Conservation (phyloP, 1,284 basidiomycete genomes). For the Naganishia sp. region DNA sequence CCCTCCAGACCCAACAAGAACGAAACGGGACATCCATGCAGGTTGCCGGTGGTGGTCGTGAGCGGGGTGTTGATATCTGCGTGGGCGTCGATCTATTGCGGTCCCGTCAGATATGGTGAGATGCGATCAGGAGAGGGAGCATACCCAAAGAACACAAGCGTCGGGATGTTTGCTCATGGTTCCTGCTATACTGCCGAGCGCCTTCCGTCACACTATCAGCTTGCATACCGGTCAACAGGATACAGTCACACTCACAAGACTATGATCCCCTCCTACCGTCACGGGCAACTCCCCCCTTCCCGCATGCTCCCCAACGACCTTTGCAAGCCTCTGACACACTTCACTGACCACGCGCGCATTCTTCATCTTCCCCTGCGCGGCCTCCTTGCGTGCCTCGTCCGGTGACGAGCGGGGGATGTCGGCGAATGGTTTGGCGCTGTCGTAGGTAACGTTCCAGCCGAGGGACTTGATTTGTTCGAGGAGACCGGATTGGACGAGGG, state of each 20-base stretch:
- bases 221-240: background rate
- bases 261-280: slow-evolving; percentile 96
- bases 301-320: slow-evolving; percentile 71
- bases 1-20: slow-evolving; percentile 79
- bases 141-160: background rate
- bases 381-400: background rate
- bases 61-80: slow-evolving; percentile 93
- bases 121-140: no score
- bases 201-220: slow-evolving; percentile 56
- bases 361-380: slow-evolving; percentile 69
- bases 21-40: slow-evolving; percentile 97
- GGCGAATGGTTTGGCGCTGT: slow-evolving; percentile 85
- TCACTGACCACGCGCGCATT: slow-evolving; percentile 81
- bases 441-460: slow-evolving; percentile 86
- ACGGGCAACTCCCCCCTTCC: slow-evolving; percentile 79
- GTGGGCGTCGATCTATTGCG: slow-evolving; percentile 69
- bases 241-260: slow-evolving; percentile 63
- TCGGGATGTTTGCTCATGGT: slow-evolving; percentile 43
- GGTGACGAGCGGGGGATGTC: slow-evolving; percentile 59
- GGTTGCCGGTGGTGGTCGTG: slow-evolving; percentile 86
- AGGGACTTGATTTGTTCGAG: slow-evolving; percentile 72
- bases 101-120: no score
- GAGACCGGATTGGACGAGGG: slow-evolving; percentile 81
- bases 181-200: slow-evolving; percentile 72
- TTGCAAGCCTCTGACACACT: slow-evolving; percentile 80